Evolutionary conservation across 257 asterid species (phyloP), one percentile per base, ranked within the genome.

Genomic region (Fraxinus pennsylvanica): DNA sequence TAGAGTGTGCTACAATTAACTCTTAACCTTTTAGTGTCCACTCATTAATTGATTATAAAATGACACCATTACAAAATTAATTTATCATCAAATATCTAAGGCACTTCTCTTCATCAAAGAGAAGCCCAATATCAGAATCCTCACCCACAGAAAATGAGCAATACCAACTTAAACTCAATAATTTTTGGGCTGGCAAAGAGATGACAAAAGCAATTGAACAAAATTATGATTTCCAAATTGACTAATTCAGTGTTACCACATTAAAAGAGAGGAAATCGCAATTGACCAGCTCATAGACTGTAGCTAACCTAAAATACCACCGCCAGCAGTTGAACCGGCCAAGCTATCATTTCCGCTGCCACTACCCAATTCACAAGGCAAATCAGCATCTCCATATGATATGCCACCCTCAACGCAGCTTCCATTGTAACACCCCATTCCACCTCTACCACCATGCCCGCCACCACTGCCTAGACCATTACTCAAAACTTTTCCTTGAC

Each of bases 381-480:
- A 85, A 80, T 77, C 54, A 79, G 93, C 89, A 84, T 88, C 82
- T 76, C 99, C 99, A 84, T 96, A 96, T 67, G 96, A 36, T 75
- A 84, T 80, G 75, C 99, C 99, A 75, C 99, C 99, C 7, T 86
- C 92, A 77, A 88, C 73, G 78, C 97, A 93, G 85, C 88, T 91
- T 67, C 76, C 92, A 79, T 89, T 85, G 57, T 73, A 91, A 91
- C 97, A 96, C 36, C 91, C 97, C 88, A 81, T 81, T 76, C 99
- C 98, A 74, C 98, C 99, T 84, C 83, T 90, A 82, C 99, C 99
- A 75, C 99, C 99, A 84, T 96, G 93, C 59, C 99, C 99, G 65
- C 92, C 99, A 71, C 99, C 98, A 83, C 99, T 88, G 78, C 98
- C 94, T 63, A 89, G 86, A 79, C 96, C 97, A 82, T 80, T 87